Evolutionary conservation across 2,329 filamentous ascomycete genomes (phyloP), one percentile per base, ranked within the genome.

Genomic region (Neonectria punicea): DNA sequence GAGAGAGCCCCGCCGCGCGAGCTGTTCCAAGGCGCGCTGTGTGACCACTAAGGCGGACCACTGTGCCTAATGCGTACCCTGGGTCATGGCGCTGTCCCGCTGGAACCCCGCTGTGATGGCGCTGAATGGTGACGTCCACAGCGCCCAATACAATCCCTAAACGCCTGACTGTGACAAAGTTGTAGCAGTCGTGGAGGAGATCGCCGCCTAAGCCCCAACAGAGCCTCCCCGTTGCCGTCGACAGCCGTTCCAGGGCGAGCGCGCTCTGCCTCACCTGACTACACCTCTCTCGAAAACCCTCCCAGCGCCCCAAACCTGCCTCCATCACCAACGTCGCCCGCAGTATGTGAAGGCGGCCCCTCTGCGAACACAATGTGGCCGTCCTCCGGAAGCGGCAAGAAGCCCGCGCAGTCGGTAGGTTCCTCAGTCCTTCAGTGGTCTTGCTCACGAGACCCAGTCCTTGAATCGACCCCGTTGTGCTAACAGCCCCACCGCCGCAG

Each of bases 341-440:
- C 34, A 59, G 43, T 50, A 64, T 64, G 61, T 60, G 54, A 64
- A 64, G 50, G 39, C 51, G 54, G 64, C 70, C 73, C 73, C 70
- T 69, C 67, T 68, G 61, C 73, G 75, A 81, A 75, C 69, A 69
- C 22, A 53, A 90, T 91, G 88, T 90, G 90, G 81, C 87, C 88
- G 69, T 90, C 88, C 73, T 89, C 88, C 70, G 85, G 85, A 73
- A 85, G 86, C 81, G 83, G 86, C 81, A 92, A 92, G 84, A 93
- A 93, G 83, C 84, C 87, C 71, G 84, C 86, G 70, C 88, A 90
- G 77, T 90, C 92, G 88, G 92, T 93, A 82, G 77, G 85, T 79
- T 43, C 66, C 53, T 68, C 53, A 53, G 60, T 66, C 64, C 62
- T 20, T 43, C 60, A 64, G 63, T 70, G 61, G 34, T 56, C 53